Evolutionary conservation across 768 basidiomycete species (phyloP), one percentile per base, ranked within the genome.

Genomic region (Naganishia friedmannii): DNA sequence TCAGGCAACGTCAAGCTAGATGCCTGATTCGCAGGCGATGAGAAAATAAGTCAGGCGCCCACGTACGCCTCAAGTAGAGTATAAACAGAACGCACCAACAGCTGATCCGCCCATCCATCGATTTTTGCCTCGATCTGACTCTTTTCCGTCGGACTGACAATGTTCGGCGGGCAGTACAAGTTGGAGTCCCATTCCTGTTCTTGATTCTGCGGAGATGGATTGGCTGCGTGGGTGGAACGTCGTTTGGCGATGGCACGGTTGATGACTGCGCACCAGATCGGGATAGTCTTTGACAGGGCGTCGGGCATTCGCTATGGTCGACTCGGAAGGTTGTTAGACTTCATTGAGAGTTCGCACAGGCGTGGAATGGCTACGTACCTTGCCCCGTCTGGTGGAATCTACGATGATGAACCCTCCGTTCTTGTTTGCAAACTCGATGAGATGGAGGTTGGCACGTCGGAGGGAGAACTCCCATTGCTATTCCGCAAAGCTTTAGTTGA

Each of bases 341-440:
- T 60, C 23, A 21, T 32, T 8, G 2, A n/a, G 39, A 39, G 7
- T 37, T 12, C 34, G 6, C 34, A 12, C 34, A 12, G 34, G 34
- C 12, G 34, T 37, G 34, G 12, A 37, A 12, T 5, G 4, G 21
- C 1, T 26, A 26, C 70, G 23, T 9, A 81, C 81, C 73, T 98
- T 97, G 10, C 95, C 95, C 28, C 91, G 85, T 28, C 95, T 84
- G 0, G 95, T 96, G 0, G 94, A 96, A 77, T 98, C 95, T 10
- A 96, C 92, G 0, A 98, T 82, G 46, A 96, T 83, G 39, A 94
- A 92, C 92, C 92, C 91, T 15, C 84, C 80, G 21, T 84, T 79
- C 32, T 85, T 72, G 12, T 81, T 78, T 26, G 89, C 84, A 29
- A 88, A 72, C 0, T 87, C 82, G 7, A 96, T 80, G 0, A 97